These are phyloP conservation scores for Heliocybe sulcata DNA, from an alignment of 1,284 basidiomycete genomes.

Conservation along the genomic window DNA sequence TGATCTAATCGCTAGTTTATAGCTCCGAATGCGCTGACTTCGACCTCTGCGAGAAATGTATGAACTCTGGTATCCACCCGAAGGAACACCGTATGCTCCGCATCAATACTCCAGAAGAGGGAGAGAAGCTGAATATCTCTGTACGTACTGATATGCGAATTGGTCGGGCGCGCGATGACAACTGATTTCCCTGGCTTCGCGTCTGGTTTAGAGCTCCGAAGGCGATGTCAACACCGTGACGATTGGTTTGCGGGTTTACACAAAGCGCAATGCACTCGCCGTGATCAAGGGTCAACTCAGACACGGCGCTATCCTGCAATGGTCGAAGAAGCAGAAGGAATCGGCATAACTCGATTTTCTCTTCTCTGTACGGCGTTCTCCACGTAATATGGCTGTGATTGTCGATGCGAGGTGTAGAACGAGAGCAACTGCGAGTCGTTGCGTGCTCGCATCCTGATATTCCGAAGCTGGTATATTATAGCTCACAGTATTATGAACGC, in stretches of 20 bases:
- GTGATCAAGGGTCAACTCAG: constrained; percentile 2
- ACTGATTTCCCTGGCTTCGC: neutral
- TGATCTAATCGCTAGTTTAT: neutral
- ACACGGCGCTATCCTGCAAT: neutral
- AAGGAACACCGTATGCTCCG: neutral
- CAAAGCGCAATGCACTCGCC: constrained; percentile 1
- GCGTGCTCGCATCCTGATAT: neutral
- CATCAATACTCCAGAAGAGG: neutral
- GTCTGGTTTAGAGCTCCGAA: neutral
- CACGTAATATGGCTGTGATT: no score
- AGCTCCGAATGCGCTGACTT: neutral
- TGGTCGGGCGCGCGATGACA: neutral
- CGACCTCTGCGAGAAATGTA: constrained; percentile 1
- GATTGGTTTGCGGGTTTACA: neutral
- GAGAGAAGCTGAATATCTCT: neutral
- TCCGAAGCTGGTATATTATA: no score
- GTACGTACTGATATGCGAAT: neutral
- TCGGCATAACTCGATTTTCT: neutral
- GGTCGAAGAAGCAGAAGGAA: neutral
- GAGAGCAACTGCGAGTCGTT: no score
- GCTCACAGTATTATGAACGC: neutral
- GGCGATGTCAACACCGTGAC: neutral
- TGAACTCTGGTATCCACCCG: neutral
- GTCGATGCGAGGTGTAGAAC: no score
- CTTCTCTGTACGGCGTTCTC: no score